Evolutionary conservation across 2,329 filamentous ascomycete species (phyloP).

Genomic region (Metarhizium robertsii): DNA sequence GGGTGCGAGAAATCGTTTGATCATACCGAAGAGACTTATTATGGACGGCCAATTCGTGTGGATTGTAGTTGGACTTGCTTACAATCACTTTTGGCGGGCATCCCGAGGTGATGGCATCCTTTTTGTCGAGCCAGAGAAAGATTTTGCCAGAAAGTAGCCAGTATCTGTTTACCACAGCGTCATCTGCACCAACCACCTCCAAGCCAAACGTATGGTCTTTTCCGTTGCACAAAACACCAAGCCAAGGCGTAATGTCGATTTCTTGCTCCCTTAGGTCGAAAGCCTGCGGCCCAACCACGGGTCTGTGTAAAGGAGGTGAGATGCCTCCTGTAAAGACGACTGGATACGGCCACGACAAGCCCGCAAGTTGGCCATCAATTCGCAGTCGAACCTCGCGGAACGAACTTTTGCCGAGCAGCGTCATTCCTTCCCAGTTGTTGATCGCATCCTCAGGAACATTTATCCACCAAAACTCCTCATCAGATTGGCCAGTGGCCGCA

Average conservation of each 20-base stretch:
- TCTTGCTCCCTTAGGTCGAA: slow-evolving; percentile 74
- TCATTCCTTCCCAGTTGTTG: slow-evolving; percentile 46
- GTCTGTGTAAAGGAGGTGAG: slow-evolving; percentile 66
- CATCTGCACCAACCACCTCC: slow-evolving; percentile 53
- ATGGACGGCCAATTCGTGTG: not conserved
- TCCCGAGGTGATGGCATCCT: slow-evolving; percentile 35
- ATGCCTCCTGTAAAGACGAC: slow-evolving; percentile 77
- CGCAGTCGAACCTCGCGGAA: slow-evolving; percentile 71
- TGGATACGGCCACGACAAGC: slow-evolving; percentile 73
- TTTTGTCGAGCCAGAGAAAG: slow-evolving; percentile 62
- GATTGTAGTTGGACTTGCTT: not conserved
- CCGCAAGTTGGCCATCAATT: slow-evolving; percentile 64
- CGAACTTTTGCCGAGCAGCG: slow-evolving; percentile 58
- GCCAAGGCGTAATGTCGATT: slow-evolving; percentile 72
- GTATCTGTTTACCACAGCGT: slow-evolving; percentile 34
- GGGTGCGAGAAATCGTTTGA: slow-evolving; percentile 44
- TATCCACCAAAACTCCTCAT: slow-evolving; percentile 80
- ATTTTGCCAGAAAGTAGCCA: slow-evolving; percentile 76
- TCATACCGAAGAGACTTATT: slow-evolving; percentile 21
- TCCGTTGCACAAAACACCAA: slow-evolving; percentile 60
- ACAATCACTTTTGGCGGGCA: not conserved
- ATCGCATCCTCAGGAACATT: slow-evolving; percentile 60
- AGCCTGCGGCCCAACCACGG: slow-evolving; percentile 67
- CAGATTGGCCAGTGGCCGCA: slow-evolving; percentile 65
- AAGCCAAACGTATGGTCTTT: slow-evolving; percentile 58